Evolutionary conservation across 345 rosid species (phyloP).

Genomic region (Euphorbia peplus): DNA sequence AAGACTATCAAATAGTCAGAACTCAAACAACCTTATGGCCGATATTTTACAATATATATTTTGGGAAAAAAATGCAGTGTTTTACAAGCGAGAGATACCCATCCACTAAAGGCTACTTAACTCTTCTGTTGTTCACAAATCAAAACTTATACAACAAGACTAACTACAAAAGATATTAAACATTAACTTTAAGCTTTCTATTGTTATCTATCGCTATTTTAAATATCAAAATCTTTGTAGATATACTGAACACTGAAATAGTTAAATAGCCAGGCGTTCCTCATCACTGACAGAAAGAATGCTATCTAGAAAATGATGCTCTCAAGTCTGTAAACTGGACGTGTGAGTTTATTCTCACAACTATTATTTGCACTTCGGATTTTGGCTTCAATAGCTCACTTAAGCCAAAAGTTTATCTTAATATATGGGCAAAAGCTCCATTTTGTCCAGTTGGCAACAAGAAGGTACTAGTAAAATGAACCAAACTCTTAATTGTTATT

Average conservation of each 20-base stretch:
- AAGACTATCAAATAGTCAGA: conserved; percentile 1
- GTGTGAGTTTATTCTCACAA: background rate
- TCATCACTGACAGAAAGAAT: background rate
- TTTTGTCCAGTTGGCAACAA: background rate
- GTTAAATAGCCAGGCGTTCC: background rate
- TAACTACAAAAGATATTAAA: background rate
- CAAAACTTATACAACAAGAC: background rate
- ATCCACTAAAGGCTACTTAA: background rate
- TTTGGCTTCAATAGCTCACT: background rate
- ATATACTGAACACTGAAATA: background rate
- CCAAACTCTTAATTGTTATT: background rate
- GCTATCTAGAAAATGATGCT: background rate
- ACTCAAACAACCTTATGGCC: conserved; percentile 1
- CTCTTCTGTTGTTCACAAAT: background rate
- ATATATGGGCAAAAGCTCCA: background rate
- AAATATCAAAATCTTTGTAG: background rate
- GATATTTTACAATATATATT: background rate
- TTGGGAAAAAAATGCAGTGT: background rate
- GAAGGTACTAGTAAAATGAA: background rate
- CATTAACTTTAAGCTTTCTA: background rate
- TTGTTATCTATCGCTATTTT: background rate
- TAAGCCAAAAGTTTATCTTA: background rate
- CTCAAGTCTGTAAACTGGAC: background rate
- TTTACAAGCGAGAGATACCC: background rate
- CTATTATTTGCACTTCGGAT: background rate